phyloP scores from a whole-genome alignment of 2,329 filamentous ascomycete genomes.

The Aspergillus floridensis region DNA sequence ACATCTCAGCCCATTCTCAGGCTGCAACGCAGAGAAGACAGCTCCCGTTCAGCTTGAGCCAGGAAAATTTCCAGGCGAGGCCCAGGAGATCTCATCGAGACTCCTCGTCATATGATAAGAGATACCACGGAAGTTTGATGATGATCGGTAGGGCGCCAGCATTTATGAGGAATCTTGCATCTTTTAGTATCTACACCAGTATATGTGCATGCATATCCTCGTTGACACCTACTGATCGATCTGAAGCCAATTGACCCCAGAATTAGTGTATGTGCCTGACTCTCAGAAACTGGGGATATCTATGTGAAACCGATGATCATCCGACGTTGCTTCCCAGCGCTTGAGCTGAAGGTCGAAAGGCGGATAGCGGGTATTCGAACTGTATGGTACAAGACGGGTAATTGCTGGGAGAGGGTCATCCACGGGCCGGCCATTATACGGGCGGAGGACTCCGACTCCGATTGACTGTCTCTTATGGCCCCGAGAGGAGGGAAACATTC shows the following conservation, averaged over 20 bases:
- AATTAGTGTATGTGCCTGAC: background rate
- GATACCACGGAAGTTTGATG: slow-evolving; percentile 1
- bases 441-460: background rate
- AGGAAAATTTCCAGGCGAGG: background rate
- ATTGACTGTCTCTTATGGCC: too few species aligned
- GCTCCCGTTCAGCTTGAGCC: background rate
- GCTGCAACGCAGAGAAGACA: background rate
- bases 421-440: background rate
- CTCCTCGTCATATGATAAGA: slow-evolving; percentile 12
- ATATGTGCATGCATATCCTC: background rate
- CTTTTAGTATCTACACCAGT: too few species aligned
- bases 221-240: background rate
- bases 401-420: background rate
- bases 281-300: slow-evolving; percentile 7
- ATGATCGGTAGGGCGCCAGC: background rate
- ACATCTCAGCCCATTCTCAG: background rate
- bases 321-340: slow-evolving; percentile 15
- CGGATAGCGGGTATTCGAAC: background rate
- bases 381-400: background rate
- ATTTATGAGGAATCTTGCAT: background rate
- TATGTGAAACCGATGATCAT: slow-evolving; percentile 23
- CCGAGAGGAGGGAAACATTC: too few species aligned
- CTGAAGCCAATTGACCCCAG: background rate
- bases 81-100: slow-evolving; percentile 3
- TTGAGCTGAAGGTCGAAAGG: background rate